Conservation (phyloP, 2,329 filamentous ascomycete genomes). For the Apiospora malaysiana region DNA sequence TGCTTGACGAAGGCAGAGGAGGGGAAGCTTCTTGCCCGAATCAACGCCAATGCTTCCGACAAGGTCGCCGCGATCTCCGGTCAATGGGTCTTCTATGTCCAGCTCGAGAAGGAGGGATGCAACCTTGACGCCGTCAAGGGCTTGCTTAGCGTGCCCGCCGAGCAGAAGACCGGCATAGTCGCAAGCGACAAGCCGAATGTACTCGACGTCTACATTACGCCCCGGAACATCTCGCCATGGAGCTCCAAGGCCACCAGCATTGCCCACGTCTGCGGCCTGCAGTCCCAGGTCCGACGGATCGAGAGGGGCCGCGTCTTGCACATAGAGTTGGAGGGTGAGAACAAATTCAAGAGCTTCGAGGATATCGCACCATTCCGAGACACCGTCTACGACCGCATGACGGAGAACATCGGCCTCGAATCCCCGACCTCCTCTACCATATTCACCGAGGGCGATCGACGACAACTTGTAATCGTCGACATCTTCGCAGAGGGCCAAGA, state of each 20-base stretch:
- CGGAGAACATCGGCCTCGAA: conserved; percentile 74
- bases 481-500: conserved; percentile 69
- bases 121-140: conserved; percentile 50
- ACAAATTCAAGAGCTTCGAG: conserved; percentile 47
- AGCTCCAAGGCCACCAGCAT: conserved; percentile 96
- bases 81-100: conserved; percentile 70
- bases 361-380: conserved; percentile 67
- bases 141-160: conserved; percentile 47
- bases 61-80: conserved; percentile 57
- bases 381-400: conserved; percentile 92
- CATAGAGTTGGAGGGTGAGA: conserved; percentile 61
- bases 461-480: conserved; percentile 75
- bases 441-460: conserved; percentile 72
- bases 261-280: conserved; percentile 86
- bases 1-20: conserved; percentile 34
- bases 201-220: conserved; percentile 74
- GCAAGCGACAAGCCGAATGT: conserved; percentile 39
- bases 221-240: conserved; percentile 92
- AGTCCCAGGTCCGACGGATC: conserved; percentile 73
- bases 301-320: conserved; percentile 85
- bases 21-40: conserved; percentile 50
- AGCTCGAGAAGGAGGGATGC: conserved; percentile 53
- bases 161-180: conserved; percentile 9
- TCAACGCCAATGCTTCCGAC: conserved; percentile 46
- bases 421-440: conserved; percentile 75